Base-by-base conservation (phyloP, 2,329 filamentous ascomycete species). In the Colletotrichum salicis region DNA sequence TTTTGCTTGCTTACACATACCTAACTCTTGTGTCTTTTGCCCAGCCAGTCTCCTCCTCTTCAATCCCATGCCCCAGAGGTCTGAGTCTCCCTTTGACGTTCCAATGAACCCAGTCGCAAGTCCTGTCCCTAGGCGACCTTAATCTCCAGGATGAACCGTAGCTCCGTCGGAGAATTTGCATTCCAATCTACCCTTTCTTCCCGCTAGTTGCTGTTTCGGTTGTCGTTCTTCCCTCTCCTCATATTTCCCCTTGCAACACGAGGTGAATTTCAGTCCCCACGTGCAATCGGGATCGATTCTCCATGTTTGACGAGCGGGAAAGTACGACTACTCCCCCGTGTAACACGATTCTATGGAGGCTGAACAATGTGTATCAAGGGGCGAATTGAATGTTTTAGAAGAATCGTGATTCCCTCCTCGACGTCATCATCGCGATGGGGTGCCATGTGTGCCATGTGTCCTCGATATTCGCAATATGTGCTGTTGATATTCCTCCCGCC, bases 31-130 rank as follows among this genome's bases (percentile, higher is more conserved):
- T 22, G 41, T 48, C 41, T 22, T 48, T 48, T 22, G 19, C 41
- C 41, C 41, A 48, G 41, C 33, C 33, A 35, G 33, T 35, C 8
- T 52, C n/a, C 13, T 24, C 59, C 35, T 27, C 27, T 51, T 19
- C 41, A 48, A 27, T 48, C 41, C 27, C 31, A 63, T 54, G 4
- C 10, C 22, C 31, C 63, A 31, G 12, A 33, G 67, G 69, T 69
- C 65, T 71, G 54, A 55, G 64, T 48, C 59, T 71, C 65, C 69
- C 69, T 71, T 71, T 45, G 54, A 54, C 51, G 67, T 68, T 68
- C 69, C 69, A 69, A 35, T 68, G 51, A 29, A 51, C 13, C 33
- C 56, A 60, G 19, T 52, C 11, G 3, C 19, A 52, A 60, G 15
- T 41, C 5, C 37, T 41, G 37, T 41, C 37, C 65, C 69, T 59